These are phyloP conservation scores for Diaporthe caulivora DNA, from an alignment of 2,329 filamentous ascomycete species.

Conservation along the genomic window DNA sequence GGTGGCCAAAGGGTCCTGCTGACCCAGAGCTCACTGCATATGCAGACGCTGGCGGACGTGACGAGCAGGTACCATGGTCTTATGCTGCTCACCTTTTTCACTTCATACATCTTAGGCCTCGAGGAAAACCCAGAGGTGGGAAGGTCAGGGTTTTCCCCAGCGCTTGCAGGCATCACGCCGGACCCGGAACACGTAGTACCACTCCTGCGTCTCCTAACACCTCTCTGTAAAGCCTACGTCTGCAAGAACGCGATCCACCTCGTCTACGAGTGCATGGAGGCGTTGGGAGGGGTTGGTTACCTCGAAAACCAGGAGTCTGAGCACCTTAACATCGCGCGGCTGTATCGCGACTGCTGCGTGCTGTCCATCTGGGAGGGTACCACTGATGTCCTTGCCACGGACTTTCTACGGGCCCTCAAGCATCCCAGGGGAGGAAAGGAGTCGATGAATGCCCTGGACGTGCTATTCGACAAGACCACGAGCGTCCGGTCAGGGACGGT, in stretches of 20 bases:
- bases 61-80: slow-evolving; percentile 67
- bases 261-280: slow-evolving; percentile 71
- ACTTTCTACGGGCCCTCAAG: slow-evolving; percentile 61
- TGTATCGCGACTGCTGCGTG: slow-evolving; percentile 75
- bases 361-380: slow-evolving; percentile 73
- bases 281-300: slow-evolving; percentile 75
- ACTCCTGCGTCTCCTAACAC: slow-evolving; percentile 69
- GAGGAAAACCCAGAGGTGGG: slow-evolving; percentile 53
- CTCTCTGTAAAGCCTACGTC: slow-evolving; percentile 70
- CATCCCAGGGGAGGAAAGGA: slow-evolving; percentile 45
- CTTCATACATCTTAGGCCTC: slow-evolving; percentile 65
- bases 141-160: slow-evolving; percentile 44
- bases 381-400: slow-evolving; percentile 75
- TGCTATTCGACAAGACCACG: not conserved
- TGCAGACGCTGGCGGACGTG: slow-evolving; percentile 68
- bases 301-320: slow-evolving; percentile 71
- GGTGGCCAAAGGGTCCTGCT: slow-evolving; percentile 60
- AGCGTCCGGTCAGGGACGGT: no score
- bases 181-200: slow-evolving; percentile 50
- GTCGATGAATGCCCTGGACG: not conserved
- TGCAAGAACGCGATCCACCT: slow-evolving; percentile 63
- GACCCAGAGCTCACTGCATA: slow-evolving; percentile 66
- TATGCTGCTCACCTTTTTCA: slow-evolving; percentile 68
- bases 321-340: slow-evolving; percentile 73
- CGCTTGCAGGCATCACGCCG: slow-evolving; percentile 48